Evolutionary conservation across 73 alveolate species (phyloP).

Genomic region (Stentor coeruleus): DNA sequence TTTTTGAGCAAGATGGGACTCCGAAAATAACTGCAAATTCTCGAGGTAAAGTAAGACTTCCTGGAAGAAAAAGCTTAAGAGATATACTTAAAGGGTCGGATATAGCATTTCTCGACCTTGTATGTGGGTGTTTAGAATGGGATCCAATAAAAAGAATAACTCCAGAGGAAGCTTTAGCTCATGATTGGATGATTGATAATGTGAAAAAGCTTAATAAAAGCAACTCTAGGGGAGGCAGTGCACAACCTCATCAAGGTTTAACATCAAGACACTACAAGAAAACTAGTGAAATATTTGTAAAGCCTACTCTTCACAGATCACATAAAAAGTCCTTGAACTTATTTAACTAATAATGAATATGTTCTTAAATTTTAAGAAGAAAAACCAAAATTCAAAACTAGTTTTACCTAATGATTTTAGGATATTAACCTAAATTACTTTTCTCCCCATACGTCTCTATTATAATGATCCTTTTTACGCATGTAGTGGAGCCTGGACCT

Average conservation of each 20-base stretch:
- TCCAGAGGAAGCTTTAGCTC: constrained; percentile 22
- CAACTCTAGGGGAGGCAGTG: constrained; percentile 28
- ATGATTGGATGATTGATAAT: constrained; percentile 27
- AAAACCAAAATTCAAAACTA: too few species aligned
- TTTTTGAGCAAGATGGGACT: constrained; percentile 30
- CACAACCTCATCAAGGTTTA: constrained; percentile 23
- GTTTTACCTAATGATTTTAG: too few species aligned
- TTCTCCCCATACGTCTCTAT: too few species aligned
- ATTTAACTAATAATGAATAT: too few species aligned
- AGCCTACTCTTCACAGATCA: not conserved
- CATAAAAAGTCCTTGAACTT: not conserved
- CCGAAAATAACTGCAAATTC: constrained; percentile 28
- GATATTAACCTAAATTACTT: too few species aligned
- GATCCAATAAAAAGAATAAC: constrained; percentile 28
- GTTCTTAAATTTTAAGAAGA: not conserved
- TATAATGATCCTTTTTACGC: not conserved
- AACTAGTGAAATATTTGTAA: not conserved
- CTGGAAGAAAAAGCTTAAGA: constrained; percentile 26
- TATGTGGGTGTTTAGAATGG: constrained; percentile 31
- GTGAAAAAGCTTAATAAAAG: not conserved
- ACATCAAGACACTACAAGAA: constrained; percentile 1
- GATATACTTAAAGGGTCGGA: constrained; percentile 7
- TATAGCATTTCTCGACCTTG: not conserved
- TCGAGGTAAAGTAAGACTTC: constrained; percentile 34
- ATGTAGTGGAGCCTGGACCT: not conserved